Evolutionary conservation across 2,329 filamentous ascomycete species (phyloP).

Genomic region (Beauveria australis): DNA sequence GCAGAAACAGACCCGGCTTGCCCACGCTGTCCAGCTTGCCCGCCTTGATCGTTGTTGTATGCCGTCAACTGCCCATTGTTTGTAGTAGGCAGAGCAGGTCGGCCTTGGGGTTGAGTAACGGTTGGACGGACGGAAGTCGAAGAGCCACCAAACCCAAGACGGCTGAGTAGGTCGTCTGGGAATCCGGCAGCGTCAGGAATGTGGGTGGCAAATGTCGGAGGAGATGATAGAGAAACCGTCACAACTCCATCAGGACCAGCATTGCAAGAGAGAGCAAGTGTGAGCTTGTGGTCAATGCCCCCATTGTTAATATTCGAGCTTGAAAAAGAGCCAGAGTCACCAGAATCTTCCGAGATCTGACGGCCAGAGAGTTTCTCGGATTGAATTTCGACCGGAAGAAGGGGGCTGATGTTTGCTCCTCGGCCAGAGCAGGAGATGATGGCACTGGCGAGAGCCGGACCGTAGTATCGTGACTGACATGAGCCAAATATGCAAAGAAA

Average conservation of each 20-base stretch:
- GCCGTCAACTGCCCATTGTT: neutral
- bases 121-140: neutral
- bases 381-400: constrained; percentile 24
- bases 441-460: constrained; percentile 20
- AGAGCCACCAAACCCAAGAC: neutral
- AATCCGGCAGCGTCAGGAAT: neutral
- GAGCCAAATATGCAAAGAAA: constrained; percentile 24
- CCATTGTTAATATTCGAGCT: constrained; percentile 11
- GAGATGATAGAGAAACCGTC: constrained; percentile 20
- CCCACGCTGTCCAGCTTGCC: neutral
- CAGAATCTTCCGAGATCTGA: constrained; percentile 7
- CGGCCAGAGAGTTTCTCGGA: constrained; percentile 11
- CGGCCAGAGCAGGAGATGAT: constrained; percentile 20
- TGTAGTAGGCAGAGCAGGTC: neutral
- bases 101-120: constrained; percentile 3
- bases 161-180: neutral
- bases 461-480: constrained; percentile 22
- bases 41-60: neutral
- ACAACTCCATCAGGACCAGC: constrained; percentile 25
- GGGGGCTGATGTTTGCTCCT: constrained; percentile 20
- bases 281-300: constrained; percentile 15
- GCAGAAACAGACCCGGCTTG: neutral
- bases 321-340: constrained; percentile 1
- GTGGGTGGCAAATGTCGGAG: constrained; percentile 12
- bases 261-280: constrained; percentile 21